These are phyloP conservation scores for Pulicaria dysenterica DNA, from an alignment of 129 eudicot species.

Conservation along the genomic window DNA sequence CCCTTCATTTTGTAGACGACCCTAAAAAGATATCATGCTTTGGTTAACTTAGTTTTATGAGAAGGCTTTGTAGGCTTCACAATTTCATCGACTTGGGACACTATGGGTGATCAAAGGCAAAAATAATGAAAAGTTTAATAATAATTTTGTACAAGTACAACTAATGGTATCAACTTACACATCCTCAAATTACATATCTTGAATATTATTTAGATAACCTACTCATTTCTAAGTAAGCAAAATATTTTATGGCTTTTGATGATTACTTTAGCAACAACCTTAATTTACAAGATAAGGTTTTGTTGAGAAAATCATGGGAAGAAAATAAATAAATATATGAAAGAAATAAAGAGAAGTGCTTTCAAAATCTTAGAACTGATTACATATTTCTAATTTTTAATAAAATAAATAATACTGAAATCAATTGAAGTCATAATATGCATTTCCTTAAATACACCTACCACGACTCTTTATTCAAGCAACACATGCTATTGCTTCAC, in stretches of 20 bases:
- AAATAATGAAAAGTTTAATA: too few species aligned
- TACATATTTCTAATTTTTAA: neutral
- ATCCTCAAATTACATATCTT: neutral
- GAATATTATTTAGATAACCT: neutral
- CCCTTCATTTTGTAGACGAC: too few species aligned
- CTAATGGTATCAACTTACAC: neutral
- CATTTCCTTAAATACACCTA: neutral
- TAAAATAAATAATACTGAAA: neutral
- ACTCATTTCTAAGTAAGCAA: neutral
- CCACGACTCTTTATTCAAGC: conserved; percentile 11
- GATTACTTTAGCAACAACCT: conserved; percentile 19
- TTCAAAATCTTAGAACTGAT: neutral
- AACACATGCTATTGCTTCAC: conserved; percentile 37
- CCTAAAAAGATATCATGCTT: too few species aligned
- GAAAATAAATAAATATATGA: neutral
- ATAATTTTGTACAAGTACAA: too few species aligned
- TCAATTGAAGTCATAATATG: neutral
- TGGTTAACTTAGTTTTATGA: too few species aligned
- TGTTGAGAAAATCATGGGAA: conserved; percentile 1
- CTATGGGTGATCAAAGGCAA: too few species aligned
- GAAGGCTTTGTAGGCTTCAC: too few species aligned
- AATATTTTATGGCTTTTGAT: neutral
- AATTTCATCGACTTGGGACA: too few species aligned
- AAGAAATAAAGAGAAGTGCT: conserved; percentile 15
- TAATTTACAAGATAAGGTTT: neutral